phyloP scores from a whole-genome alignment of 495 filamentous ascomycete species.

The Coniosporium apollinis region DNA sequence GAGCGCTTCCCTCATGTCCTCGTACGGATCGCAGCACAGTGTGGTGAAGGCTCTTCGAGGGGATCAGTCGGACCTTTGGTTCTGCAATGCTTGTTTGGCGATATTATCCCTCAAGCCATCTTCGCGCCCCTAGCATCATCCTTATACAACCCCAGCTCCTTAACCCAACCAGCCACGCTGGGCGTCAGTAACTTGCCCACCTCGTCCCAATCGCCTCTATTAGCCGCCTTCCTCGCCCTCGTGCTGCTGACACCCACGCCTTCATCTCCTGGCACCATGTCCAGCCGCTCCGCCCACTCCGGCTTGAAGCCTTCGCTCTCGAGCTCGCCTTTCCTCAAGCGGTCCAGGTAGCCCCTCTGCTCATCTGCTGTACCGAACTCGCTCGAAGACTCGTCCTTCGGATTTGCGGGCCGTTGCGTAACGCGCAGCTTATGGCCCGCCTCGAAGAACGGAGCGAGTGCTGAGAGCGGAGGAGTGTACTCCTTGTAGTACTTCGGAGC shows the following conservation, averaged over 20 bases:
- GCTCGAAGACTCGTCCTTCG: too few relatives aligned
- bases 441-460: conserved; percentile 51
- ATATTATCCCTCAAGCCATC: conserved; percentile 14
- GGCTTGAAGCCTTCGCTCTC: conserved; percentile 39
- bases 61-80: too few relatives aligned
- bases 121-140: conserved; percentile 16
- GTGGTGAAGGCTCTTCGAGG: too few relatives aligned
- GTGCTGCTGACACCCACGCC: conserved; percentile 35
- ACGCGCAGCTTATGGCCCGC: conserved; percentile 52
- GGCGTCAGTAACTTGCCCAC: conserved; percentile 47
- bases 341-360: conserved; percentile 19
- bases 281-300: conserved; percentile 56
- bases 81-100: too few relatives aligned
- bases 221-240: conserved; percentile 48
- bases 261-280: conserved; percentile 43
- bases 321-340: conserved; percentile 23
- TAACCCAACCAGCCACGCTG: conserved; percentile 42
- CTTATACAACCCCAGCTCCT: conserved; percentile 32
- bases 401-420: conserved; percentile 46
- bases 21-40: too few relatives aligned
- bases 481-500: conserved; percentile 67
- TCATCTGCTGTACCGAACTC: conserved; percentile 22
- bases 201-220: conserved; percentile 31
- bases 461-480: conserved; percentile 30
- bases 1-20: too few relatives aligned